Conservation (phyloP, 108 stramenopile genomes). For the Stephanodiscus minutulus region DNA sequence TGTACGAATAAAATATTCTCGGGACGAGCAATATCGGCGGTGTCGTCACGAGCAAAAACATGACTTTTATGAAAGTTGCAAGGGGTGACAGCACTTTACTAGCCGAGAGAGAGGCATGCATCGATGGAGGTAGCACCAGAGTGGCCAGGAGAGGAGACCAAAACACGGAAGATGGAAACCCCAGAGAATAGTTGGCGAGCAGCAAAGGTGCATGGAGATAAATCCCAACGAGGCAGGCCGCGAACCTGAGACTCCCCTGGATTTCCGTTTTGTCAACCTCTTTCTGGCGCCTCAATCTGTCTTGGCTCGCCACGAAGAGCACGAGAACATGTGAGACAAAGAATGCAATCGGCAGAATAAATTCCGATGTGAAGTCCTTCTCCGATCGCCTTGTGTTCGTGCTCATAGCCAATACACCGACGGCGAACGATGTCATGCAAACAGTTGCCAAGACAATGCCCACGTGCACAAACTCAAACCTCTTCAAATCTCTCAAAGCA, state of each 20-base stretch:
- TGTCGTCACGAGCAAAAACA: constrained; percentile 47
- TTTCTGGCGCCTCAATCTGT: not conserved
- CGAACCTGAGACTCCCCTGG: constrained; percentile 57
- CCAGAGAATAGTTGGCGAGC: constrained; percentile 71
- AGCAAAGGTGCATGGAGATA: constrained; percentile 76
- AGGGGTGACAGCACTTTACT: constrained; percentile 1
- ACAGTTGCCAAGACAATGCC: constrained; percentile 30
- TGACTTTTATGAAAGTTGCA: constrained; percentile 14
- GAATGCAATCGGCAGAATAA: not conserved
- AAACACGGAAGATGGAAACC: constrained; percentile 69
- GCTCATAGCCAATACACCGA: constrained; percentile 8
- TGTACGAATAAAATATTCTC: constrained; percentile 52
- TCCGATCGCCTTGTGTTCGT: not conserved
- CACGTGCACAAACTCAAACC: constrained; percentile 49
- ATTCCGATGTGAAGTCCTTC: not conserved
- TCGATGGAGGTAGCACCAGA: constrained; percentile 33
- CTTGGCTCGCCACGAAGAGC: not conserved
- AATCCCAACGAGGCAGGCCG: constrained; percentile 60
- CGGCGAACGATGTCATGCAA: constrained; percentile 9
- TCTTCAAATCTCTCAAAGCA: constrained; percentile 53
- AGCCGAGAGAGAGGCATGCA: not conserved
- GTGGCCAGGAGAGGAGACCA: constrained; percentile 74
- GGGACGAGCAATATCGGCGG: constrained; percentile 67
- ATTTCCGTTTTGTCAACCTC: not conserved
- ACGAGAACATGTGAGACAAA: not conserved